Evolutionary conservation across 371 early-diverging fungal genomes (phyloP), one percentile per base, ranked within the genome.

Genomic region (Amoeboradix gromovi): DNA sequence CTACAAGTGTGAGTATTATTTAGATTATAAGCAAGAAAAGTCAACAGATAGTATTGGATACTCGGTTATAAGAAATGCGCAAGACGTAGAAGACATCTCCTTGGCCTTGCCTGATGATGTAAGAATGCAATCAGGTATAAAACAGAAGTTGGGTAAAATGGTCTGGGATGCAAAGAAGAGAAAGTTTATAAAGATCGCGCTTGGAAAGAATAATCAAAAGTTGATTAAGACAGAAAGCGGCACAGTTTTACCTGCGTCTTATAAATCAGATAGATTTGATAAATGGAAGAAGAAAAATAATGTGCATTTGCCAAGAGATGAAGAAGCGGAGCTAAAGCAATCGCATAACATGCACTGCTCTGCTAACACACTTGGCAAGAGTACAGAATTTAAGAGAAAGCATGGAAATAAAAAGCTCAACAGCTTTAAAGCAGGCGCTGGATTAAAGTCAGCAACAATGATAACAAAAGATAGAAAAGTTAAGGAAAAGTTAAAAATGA

Each of bases 201-300:
- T 92, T 72, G 97, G 94, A n/a, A 74, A 87, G 0, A 94, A 94
- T 73, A 94, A 94, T 80, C 89, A 89, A 76, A 96, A 94, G 81
- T 73, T 89, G 73, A 89, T 96, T 70, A 84, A 83, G 68, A 88
- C 90, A 1, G 97, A 94, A 72, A 85, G 83, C 69, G 97, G 97
- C 66, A 84, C 87, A 22, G 78, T 86, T 74, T 82, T 96, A 29
- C 87, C 89, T 0, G 97, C 94, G 0, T 80, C 86, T 2, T 93
- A 84, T 80, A 91, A 91, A 74, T 81, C 86, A 12, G 89, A 89
- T 31, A 83, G 87, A 68, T 89, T 85, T 75, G 80, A 82, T 70
- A 85, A 86, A 68, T 96, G 94, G 94, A 84, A 87, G 70, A 85
- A 88, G 69, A 88, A 89, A 78, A 88, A 85, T 65, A 83, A 85